Evolutionary conservation across 2,329 filamentous ascomycete species (phyloP).

Genomic region (Botrytis galanthina): DNA sequence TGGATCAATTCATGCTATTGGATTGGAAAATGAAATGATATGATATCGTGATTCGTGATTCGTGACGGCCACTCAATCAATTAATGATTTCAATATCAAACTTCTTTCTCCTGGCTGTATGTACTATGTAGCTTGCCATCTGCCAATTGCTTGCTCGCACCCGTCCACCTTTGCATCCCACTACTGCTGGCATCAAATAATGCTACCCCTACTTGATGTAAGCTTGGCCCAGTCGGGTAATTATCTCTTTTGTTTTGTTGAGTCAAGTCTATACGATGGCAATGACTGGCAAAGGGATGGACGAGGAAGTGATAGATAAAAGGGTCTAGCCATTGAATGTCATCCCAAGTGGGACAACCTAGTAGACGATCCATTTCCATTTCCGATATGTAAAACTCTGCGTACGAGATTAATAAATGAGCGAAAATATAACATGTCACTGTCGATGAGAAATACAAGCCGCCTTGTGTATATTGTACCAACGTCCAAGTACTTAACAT

Average conservation of each 20-base stretch:
- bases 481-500: not conserved
- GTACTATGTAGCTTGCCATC: not conserved
- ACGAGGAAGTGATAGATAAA: not conserved
- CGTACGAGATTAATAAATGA: not conserved
- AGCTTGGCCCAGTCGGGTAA: not conserved
- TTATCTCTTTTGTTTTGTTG: not conserved
- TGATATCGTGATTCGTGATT: not conserved
- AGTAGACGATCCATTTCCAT: not conserved
- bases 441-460: not conserved
- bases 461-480: not conserved
- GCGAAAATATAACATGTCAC: not conserved
- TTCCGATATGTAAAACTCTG: not conserved
- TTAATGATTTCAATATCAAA: not conserved
- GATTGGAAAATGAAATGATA: no score
- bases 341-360: conserved; percentile 1
- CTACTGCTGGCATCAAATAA: conserved; percentile 9
- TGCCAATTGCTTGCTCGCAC: not conserved
- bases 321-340: not conserved
- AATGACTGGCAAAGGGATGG: not conserved
- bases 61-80: not conserved
- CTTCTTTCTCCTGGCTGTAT: not conserved
- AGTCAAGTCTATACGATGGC: not conserved
- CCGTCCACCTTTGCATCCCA: conserved; percentile 8
- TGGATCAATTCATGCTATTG: not conserved
- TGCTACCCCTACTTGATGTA: not conserved